Conservation (phyloP, 805 yeast genomes). For the Candida piceae region DNA sequence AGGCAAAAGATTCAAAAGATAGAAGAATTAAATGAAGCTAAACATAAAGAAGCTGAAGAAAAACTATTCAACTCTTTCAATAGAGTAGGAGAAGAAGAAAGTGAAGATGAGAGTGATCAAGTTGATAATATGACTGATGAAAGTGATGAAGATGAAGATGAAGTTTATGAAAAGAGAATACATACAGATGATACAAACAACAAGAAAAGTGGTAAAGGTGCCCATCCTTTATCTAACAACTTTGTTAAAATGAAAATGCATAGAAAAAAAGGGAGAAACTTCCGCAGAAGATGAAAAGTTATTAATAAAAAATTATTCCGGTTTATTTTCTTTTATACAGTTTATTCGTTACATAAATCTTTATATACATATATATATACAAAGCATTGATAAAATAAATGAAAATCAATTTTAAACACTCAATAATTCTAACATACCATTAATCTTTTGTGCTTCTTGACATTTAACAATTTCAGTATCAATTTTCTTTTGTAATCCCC, state of each 20-base stretch:
- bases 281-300: slow-evolving; percentile 17
- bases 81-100: not conserved
- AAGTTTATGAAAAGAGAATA: slow-evolving; percentile 19
- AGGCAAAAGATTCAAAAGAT: slow-evolving; percentile 37
- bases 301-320: too few species aligned
- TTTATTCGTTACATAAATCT: too few species aligned
- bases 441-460: slow-evolving; percentile 80
- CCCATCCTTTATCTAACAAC: slow-evolving; percentile 29
- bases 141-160: slow-evolving; percentile 18
- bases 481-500: slow-evolving; percentile 55
- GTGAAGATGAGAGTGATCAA: slow-evolving; percentile 3
- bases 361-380: too few species aligned
- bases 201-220: slow-evolving; percentile 19
- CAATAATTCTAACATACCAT: slow-evolving; percentile 89
- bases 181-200: slow-evolving; percentile 7
- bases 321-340: too few species aligned
- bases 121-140: slow-evolving; percentile 17
- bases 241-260: slow-evolving; percentile 32
- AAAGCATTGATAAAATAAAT: too few species aligned
- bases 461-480: slow-evolving; percentile 70
- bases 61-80: not conserved
- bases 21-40: slow-evolving; percentile 14
- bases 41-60: slow-evolving; percentile 9
- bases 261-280: slow-evolving; percentile 20
- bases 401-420: slow-evolving; percentile 47